Evolutionary conservation across 768 basidiomycete species (phyloP), one percentile per base, ranked within the genome.

Genomic region (Panaeolus papilionaceus): DNA sequence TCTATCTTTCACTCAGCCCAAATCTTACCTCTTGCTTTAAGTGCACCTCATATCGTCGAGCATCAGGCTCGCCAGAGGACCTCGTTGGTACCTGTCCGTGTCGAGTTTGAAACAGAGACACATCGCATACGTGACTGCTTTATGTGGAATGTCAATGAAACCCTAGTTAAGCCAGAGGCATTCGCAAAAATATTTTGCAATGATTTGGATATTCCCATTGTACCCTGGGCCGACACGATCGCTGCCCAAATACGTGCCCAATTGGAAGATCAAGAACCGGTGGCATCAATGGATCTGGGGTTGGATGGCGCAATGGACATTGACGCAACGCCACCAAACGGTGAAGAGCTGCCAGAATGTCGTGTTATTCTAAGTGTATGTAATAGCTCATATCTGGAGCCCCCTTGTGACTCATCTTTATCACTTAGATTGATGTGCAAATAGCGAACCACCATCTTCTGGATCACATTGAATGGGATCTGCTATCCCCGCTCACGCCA

Each of bases 391-490:
- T 38, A 44, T 61, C 39, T 38, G 23, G 1, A 61, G 9, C 62
- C 38, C 5, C 39, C 38, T 20, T 63, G 62, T 49, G 61, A 58
- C 28, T 63, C 8, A 54, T 63, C 58, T 65, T 12, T 67, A 61
- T 26, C 23, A 20, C 68, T n/a, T 78, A 98, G 95, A 94, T 99
- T 75, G 98, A 99, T 80, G 95, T 99, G 28, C 98, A 99, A 77
- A 92, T 99, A 75, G 94, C 91, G 26, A 93, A 91, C 61, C 85
- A 95, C 75, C 95, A 97, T 77, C 85, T 99, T 1, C 83, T 93
- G 66, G 98, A 99, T 80, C 93, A 96, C 75, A 95, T 99, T 71
- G 98, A 99, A 79, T 99, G 97, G 97, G 97, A 99, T 78, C 86
- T 99, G n/a, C 87, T 93, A 58, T 97, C 96, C 3, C 87, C 92